Conservation (phyloP, 805 yeast species). For the Wickerhamiella kazuoi region DNA sequence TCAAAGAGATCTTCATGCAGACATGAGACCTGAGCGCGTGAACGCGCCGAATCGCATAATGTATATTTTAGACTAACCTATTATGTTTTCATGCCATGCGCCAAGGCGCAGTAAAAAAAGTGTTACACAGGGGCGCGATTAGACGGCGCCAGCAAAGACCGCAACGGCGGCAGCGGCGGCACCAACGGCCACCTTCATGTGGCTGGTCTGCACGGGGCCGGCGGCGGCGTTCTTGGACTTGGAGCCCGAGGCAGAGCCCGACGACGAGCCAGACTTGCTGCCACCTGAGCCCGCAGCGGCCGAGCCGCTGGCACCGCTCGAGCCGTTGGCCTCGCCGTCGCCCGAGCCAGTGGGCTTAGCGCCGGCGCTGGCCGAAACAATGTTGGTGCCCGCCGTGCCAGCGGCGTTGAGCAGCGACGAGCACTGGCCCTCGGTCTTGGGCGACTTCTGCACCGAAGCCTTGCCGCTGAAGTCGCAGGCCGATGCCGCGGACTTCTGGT, state of each 20-base stretch:
- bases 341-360: conserved; percentile 20
- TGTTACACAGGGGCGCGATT: conserved; percentile 1
- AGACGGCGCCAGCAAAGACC: conserved; percentile 11
- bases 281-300: conserved; percentile 5
- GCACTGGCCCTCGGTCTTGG: conserved; percentile 34
- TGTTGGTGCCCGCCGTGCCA: conserved; percentile 52
- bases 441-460: conserved; percentile 33
- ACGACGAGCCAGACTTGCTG: conserved; percentile 2
- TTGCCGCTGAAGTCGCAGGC: conserved; percentile 63
- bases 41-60: too few relatives aligned
- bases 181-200: conserved; percentile 8
- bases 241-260: conserved; percentile 2
- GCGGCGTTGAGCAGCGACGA: conserved; percentile 39
- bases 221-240: conserved; percentile 5
- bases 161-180: conserved; percentile 11
- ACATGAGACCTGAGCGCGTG: too few relatives aligned
- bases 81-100: too few relatives aligned
- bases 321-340: conserved; percentile 13
- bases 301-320: conserved; percentile 5
- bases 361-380: conserved; percentile 27
- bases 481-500: conserved; percentile 26
- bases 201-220: conserved; percentile 2
- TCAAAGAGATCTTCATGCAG: conserved; percentile 82
- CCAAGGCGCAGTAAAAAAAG: not conserved
- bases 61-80: too few relatives aligned